Evolutionary conservation across 306 rosid species (phyloP).

Genomic region (Prunus davidiana): DNA sequence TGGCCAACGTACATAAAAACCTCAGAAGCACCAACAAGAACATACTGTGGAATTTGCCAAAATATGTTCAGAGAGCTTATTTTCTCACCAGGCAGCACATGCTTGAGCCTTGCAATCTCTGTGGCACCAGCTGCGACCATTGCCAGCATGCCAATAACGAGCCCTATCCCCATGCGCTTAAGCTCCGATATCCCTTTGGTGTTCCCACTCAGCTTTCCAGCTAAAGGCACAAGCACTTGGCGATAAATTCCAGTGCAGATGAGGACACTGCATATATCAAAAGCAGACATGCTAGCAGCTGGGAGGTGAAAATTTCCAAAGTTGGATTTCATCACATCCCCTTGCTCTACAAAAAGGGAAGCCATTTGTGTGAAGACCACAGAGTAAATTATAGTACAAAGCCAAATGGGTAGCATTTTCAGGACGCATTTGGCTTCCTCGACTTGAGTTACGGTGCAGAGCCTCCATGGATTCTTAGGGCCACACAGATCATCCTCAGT

Average conservation of each 20-base stretch:
- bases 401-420: conserved; percentile 73
- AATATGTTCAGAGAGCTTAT: conserved; percentile 58
- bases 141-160: conserved; percentile 48
- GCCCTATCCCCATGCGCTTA: conserved; percentile 68
- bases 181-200: conserved; percentile 58
- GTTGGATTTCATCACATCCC: conserved; percentile 52
- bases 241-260: conserved; percentile 52
- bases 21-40: conserved; percentile 66
- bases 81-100: conserved; percentile 27
- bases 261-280: conserved; percentile 58
- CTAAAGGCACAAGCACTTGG: conserved; percentile 41
- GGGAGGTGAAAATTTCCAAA: conserved; percentile 47
- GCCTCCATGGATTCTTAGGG: conserved; percentile 46
- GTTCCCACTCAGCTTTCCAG: conserved; percentile 31
- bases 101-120: conserved; percentile 50
- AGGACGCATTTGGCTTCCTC: conserved; percentile 77
- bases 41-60: conserved; percentile 72
- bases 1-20: conserved; percentile 76
- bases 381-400: conserved; percentile 72
- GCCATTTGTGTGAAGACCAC: conserved; percentile 82
- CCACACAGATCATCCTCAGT: conserved; percentile 16
- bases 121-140: conserved; percentile 64
- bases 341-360: conserved; percentile 77
- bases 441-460: conserved; percentile 72
- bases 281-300: conserved; percentile 78